Conservation (phyloP, 2,329 filamentous ascomycete species). For the Parasarocladium wereldwijsianum region DNA sequence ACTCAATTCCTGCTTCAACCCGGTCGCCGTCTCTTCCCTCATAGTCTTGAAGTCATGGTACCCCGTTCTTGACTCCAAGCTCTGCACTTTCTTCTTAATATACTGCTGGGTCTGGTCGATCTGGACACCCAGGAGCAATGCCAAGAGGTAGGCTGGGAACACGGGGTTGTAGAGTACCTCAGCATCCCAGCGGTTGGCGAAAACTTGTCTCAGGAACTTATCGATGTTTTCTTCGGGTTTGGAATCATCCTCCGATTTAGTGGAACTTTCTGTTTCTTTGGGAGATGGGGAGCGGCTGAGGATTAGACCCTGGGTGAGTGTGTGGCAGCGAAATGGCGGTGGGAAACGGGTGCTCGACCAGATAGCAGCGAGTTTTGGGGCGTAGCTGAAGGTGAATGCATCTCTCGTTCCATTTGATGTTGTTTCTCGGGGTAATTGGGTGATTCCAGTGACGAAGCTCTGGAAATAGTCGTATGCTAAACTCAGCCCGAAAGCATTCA, state of each 20-base stretch:
- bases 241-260: not conserved
- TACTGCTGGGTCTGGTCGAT: slow-evolving; percentile 16
- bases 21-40: slow-evolving; percentile 27
- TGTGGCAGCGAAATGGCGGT: slow-evolving; percentile 4
- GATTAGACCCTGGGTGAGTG: slow-evolving; percentile 17
- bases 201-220: slow-evolving; percentile 21
- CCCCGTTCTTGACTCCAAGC: slow-evolving; percentile 21
- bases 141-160: slow-evolving; percentile 20
- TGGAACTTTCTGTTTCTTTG: slow-evolving; percentile 8
- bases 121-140: slow-evolving; percentile 18
- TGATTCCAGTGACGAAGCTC: slow-evolving; percentile 18
- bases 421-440: slow-evolving; percentile 10
- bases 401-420: slow-evolving; percentile 6
- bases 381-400: slow-evolving; percentile 19
- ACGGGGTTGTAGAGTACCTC: slow-evolving; percentile 15
- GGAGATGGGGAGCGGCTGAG: slow-evolving; percentile 8
- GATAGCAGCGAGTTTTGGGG: slow-evolving; percentile 21
- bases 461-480: slow-evolving; percentile 18
- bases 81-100: slow-evolving; percentile 17
- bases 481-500: slow-evolving; percentile 14
- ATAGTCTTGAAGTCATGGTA: slow-evolving; percentile 18
- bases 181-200: slow-evolving; percentile 15
- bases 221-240: slow-evolving; percentile 7
- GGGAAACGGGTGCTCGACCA: slow-evolving; percentile 17
- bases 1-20: slow-evolving; percentile 35